A percentile compares a stretch with the other conserved stretches of the same genome.
Evolutionary conservation across 2,329 filamentous ascomycete genomes (phyloP).

Genomic region (Ophiostoma australiae): DNA sequence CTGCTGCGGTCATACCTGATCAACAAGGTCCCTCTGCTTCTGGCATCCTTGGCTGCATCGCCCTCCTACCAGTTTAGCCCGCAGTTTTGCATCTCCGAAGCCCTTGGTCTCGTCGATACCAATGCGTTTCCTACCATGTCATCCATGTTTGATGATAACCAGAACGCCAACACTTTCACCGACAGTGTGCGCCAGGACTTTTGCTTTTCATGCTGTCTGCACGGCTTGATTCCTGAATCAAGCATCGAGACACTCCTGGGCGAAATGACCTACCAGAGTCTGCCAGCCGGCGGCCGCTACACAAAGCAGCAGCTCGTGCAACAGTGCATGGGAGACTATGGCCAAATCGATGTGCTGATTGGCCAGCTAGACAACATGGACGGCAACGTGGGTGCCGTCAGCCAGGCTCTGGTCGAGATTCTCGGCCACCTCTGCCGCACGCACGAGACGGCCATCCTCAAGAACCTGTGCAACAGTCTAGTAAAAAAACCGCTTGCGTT

Average conservation of each 20-base stretch:
- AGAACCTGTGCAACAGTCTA: slow-evolving; percentile 66
- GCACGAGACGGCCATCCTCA: slow-evolving; percentile 76
- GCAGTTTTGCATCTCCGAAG: slow-evolving; percentile 65
- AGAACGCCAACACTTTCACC: slow-evolving; percentile 52
- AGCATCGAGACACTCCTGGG: slow-evolving; percentile 76
- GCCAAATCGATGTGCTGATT: slow-evolving; percentile 60
- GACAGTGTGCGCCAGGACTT: slow-evolving; percentile 66
- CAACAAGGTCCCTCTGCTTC: slow-evolving; percentile 55
- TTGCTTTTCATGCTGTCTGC: slow-evolving; percentile 82
- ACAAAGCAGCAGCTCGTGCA: slow-evolving; percentile 72
- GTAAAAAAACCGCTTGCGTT: slow-evolving; percentile 66
- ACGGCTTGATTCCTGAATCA: slow-evolving; percentile 72
- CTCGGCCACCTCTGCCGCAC: slow-evolving; percentile 63
- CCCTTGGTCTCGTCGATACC: slow-evolving; percentile 76
- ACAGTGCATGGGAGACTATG: slow-evolving; percentile 70
- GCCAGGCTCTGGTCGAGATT: slow-evolving; percentile 68
- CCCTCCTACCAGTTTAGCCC: slow-evolving; percentile 69
- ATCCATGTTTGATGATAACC: slow-evolving; percentile 56
- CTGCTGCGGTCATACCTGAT: slow-evolving; percentile 82
- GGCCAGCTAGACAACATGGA: slow-evolving; percentile 83
- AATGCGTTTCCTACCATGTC: slow-evolving; percentile 62
- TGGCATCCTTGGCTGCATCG: slow-evolving; percentile 47
- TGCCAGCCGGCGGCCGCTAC: slow-evolving; percentile 69
- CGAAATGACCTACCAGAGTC: slow-evolving; percentile 74
- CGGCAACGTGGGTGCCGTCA: slow-evolving; percentile 83